These are phyloP conservation scores for Pestalotiopsis sp. DNA, from an alignment of 2,329 filamentous ascomycete genomes.

Conservation along the genomic window DNA sequence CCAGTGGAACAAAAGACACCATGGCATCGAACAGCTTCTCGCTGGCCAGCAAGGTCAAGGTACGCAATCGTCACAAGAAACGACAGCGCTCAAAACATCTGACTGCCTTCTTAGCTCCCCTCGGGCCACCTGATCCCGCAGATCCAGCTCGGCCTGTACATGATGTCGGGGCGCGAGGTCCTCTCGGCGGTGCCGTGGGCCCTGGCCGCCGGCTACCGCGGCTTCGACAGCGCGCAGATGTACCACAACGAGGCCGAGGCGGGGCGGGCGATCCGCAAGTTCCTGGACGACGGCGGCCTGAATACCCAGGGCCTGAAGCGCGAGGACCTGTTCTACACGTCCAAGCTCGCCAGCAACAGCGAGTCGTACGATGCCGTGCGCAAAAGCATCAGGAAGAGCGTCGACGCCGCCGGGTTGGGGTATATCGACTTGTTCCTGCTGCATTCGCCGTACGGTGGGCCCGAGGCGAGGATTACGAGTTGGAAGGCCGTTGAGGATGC, in stretches of 20 bases:
- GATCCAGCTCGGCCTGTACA: conserved; percentile 75
- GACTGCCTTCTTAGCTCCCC: too few species aligned
- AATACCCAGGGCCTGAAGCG: conserved; percentile 58
- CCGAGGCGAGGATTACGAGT: conserved; percentile 66
- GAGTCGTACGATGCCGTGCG: conserved; percentile 69
- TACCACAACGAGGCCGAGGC: conserved; percentile 72
- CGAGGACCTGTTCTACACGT: conserved; percentile 78
- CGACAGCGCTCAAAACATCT: not conserved
- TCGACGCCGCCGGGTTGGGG: conserved; percentile 67
- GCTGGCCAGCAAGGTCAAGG: conserved; percentile 31
- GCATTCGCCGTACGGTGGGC: conserved; percentile 79
- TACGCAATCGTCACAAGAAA: conserved; percentile 6
- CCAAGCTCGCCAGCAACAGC: conserved; percentile 71
- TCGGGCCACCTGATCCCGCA: conserved; percentile 70
- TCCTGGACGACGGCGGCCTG: conserved; percentile 44
- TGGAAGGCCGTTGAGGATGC: conserved; percentile 81
- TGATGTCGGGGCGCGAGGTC: conserved; percentile 66
- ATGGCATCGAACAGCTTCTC: conserved; percentile 25
- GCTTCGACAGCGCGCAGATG: conserved; percentile 57
- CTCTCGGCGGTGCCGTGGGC: conserved; percentile 59
- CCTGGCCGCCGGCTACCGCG: conserved; percentile 55
- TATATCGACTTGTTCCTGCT: conserved; percentile 82
- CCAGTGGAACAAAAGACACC: not conserved
- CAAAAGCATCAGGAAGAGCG: conserved; percentile 64
- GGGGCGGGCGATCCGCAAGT: conserved; percentile 65